Conservation (phyloP, 1,284 basidiomycete species). For the Ceratobasidium papillatum region DNA sequence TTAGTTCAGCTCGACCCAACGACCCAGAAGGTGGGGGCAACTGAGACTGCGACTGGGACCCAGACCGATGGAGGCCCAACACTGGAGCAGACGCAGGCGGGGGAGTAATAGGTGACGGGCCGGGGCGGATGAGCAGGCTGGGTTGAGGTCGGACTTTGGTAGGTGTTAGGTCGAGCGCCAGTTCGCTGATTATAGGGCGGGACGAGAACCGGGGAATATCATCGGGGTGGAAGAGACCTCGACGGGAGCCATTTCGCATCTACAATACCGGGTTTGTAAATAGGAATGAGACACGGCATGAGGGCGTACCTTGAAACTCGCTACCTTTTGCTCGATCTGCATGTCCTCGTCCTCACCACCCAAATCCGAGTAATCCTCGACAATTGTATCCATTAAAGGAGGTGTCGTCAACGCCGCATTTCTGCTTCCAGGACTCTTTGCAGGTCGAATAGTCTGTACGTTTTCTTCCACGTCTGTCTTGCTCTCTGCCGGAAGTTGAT, state of each 20-base stretch:
- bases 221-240: constrained; percentile 85
- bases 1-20: constrained; percentile 69
- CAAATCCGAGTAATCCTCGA: constrained; percentile 92
- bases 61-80: background rate
- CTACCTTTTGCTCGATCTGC: constrained; percentile 76
- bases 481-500: constrained; percentile 52
- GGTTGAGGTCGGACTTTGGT: constrained; percentile 37
- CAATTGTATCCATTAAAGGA: constrained; percentile 67
- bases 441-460: constrained; percentile 76
- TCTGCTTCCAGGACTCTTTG: constrained; percentile 63
- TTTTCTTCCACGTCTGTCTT: constrained; percentile 74
- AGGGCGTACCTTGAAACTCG: constrained; percentile 75
- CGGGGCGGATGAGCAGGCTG: background rate
- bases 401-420: constrained; percentile 69
- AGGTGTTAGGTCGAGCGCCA: constrained; percentile 42
- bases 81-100: constrained; percentile 36
- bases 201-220: constrained; percentile 61
- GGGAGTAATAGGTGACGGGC: constrained; percentile 39
- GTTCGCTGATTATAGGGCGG: constrained; percentile 14
- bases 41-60: constrained; percentile 47
- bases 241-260: constrained; percentile 74
- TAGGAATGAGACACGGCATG: background rate
- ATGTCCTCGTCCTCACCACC: constrained; percentile 77
- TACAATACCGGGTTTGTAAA: constrained; percentile 6
- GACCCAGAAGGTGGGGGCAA: constrained; percentile 72